Percentiles rank a stretch among this genome's conserved stretches.
These are phyloP conservation scores for Scenedesmus sp. DNA, from an alignment of 163 green algal genomes.

Conservation along the genomic window DNA sequence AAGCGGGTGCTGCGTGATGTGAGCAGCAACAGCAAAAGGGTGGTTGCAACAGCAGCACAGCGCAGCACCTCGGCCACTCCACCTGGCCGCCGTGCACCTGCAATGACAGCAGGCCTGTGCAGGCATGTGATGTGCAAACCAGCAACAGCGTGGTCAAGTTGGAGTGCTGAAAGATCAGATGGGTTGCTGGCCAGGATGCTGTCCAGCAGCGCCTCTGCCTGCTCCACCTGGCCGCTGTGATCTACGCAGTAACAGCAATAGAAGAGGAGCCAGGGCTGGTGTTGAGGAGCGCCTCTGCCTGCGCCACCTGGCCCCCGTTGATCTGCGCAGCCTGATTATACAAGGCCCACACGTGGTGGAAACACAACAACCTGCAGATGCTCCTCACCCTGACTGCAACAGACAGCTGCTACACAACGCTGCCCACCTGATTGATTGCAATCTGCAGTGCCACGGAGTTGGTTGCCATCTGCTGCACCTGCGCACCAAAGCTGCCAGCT, in stretches of 20 bases:
- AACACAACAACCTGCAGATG: not conserved
- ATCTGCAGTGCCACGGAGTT: constrained; percentile 26
- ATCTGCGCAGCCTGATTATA: constrained; percentile 67
- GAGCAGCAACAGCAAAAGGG: no score
- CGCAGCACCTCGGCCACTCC: no score
- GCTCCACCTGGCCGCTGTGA: no score
- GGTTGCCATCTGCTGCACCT: constrained; percentile 37
- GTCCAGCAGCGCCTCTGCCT: constrained; percentile 67
- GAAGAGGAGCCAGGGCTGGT: not conserved
- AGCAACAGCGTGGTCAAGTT: no score
- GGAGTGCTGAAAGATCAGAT: constrained; percentile 66
- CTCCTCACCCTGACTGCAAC: not conserved
- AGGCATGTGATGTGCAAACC: no score
- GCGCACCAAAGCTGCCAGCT: constrained; percentile 23
- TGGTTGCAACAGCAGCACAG: no score
- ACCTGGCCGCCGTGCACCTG: no score
- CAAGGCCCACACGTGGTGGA: no score
- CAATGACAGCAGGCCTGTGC: no score
- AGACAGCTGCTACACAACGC: not conserved
- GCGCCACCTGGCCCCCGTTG: constrained; percentile 75
- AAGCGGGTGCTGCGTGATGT: no score
- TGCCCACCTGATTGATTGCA: constrained; percentile 42
- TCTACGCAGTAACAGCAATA: not conserved
- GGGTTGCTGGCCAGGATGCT: constrained; percentile 66
- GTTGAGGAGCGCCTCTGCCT: constrained; percentile 61